Evolutionary conservation across 148 eudicot species (phyloP), one percentile per base, ranked within the genome.

Genomic region (Pouteria glomerata): DNA sequence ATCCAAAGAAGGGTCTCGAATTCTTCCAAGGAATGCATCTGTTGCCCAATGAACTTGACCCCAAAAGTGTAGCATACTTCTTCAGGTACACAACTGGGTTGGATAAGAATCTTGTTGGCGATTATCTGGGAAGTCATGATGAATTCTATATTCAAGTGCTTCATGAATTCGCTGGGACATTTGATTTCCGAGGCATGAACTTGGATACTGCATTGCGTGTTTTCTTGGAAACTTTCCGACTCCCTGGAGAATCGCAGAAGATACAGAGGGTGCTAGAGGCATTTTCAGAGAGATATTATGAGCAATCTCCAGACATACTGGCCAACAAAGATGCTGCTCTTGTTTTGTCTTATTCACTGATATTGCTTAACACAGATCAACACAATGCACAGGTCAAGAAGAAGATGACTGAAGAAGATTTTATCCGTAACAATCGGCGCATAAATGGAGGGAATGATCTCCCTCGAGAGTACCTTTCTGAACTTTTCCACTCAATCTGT

Each of bases 231-330:
- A 86, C 93, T 70, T 88, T 88, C 61, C 80, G 86, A 70, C 78
- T 88, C 74, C 93, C 93, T 45, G 93, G 93, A 44, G 93, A 88
- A 76, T 91, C 98, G 19, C 98, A 91, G 78, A 94, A 94, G 87
- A 94, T 94, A 63, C 97, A 91, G 41, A 85, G 98, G 76, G 97
- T 94, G 45, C 90, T 94, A 50, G 97, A 94, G 84, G 97, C 98
- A 62, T 94, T 94, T 65, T 74, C 98, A 3, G 98, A 88, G 82
- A 82, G 97, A 77, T 91, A 91, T 66, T 91, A 86, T 79, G 90
- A 91, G 79, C 96, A 89, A 81, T 89, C 98, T 12, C 90, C 91
- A 6, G 79, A 82, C 60, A 83, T 89, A 75, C 78, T 94, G 74
- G 96, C 80, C 45, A 80, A 94, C 78, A 91, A 91, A 77, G 98